Evolutionary conservation across 2,329 filamentous ascomycete species (phyloP).

Genomic region (Calonectria pseudoturangicola): DNA sequence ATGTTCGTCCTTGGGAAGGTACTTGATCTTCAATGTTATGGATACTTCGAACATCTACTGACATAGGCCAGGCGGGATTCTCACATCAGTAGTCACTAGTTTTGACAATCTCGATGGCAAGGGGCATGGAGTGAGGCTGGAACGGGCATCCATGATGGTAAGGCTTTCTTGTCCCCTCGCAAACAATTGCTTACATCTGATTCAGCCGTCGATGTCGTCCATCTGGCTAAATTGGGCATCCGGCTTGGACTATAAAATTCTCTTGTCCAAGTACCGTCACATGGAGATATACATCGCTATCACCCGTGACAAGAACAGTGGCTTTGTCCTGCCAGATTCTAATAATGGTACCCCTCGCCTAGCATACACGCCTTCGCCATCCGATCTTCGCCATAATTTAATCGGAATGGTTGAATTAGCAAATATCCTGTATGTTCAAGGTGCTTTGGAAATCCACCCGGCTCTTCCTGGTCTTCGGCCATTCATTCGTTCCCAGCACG

Average conservation of each 20-base stretch:
- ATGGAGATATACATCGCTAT: conserved; percentile 25
- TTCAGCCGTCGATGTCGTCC: conserved; percentile 24
- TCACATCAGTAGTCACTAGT: conserved; percentile 28
- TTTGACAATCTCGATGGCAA: conserved; percentile 36
- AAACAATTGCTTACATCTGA: no score
- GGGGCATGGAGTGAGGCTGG: conserved; percentile 36
- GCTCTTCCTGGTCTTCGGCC: conserved; percentile 25
- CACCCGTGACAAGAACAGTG: conserved; percentile 20
- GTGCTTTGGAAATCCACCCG: conserved; percentile 31
- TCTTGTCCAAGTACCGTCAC: conserved; percentile 34
- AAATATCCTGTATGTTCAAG: conserved; percentile 35
- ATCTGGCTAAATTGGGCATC: conserved; percentile 28
- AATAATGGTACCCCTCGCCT: conserved; percentile 4
- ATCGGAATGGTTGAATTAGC: conserved; percentile 28
- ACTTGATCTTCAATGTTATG: no score
- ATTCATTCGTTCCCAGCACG: conserved; percentile 20
- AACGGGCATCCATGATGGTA: conserved; percentile 31
- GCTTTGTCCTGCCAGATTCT: neutral
- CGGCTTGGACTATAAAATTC: conserved; percentile 30
- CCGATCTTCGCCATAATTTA: conserved; percentile 24
- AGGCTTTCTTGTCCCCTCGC: no score
- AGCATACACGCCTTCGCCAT: conserved; percentile 31
- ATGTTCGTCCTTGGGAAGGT: conserved; percentile 35
- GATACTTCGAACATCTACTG: neutral
- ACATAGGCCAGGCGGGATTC: conserved; percentile 13